Evolutionary conservation across 495 filamentous ascomycete genomes (phyloP).

Genomic region (Oidiodendron maius): DNA sequence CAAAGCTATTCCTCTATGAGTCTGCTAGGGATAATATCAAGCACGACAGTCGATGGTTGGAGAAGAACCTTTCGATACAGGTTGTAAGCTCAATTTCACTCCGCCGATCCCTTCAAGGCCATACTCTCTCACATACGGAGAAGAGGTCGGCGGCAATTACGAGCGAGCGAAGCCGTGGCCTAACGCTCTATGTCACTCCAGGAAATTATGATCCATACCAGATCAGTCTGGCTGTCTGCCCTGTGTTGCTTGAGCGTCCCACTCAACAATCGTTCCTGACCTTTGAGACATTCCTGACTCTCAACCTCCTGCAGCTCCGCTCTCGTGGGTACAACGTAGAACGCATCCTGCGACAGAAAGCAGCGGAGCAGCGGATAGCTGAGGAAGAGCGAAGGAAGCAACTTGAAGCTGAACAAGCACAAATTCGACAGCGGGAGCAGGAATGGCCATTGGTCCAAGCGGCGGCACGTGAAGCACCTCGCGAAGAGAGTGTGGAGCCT

Average conservation of each 20-base stretch:
- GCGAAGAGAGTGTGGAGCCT: conserved; percentile 1
- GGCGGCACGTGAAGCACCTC: conserved; percentile 16
- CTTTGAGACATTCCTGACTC: conserved; percentile 78
- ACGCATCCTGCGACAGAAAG: conserved; percentile 79
- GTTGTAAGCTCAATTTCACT: conserved; percentile 69
- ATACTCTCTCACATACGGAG: conserved; percentile 58
- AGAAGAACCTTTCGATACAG: conserved; percentile 75
- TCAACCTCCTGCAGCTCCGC: conserved; percentile 67
- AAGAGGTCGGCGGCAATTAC: conserved; percentile 64
- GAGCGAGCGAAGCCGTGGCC: conserved; percentile 36
- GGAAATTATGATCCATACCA: conserved; percentile 72
- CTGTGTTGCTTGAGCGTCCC: conserved; percentile 72
- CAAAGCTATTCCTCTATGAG: conserved; percentile 76
- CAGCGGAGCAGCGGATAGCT: conserved; percentile 75
- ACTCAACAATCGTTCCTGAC: conserved; percentile 80
- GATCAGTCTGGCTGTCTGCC: conserved; percentile 77
- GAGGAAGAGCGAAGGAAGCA: conserved; percentile 74
- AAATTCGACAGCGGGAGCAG: conserved; percentile 56
- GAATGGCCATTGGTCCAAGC: conserved; percentile 33
- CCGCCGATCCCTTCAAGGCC: conserved; percentile 63
- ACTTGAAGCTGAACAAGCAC: conserved; percentile 65
- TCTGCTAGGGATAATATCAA: conserved; percentile 62
- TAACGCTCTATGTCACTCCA: conserved; percentile 53
- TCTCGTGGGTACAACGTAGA: conserved; percentile 91
- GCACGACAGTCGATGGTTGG: conserved; percentile 82